A percentile compares a stretch with the other conserved stretches of the same genome.
phyloP scores from a whole-genome alignment of 73 alveolate genomes.

The Tetrahymena malaccensis region DNA sequence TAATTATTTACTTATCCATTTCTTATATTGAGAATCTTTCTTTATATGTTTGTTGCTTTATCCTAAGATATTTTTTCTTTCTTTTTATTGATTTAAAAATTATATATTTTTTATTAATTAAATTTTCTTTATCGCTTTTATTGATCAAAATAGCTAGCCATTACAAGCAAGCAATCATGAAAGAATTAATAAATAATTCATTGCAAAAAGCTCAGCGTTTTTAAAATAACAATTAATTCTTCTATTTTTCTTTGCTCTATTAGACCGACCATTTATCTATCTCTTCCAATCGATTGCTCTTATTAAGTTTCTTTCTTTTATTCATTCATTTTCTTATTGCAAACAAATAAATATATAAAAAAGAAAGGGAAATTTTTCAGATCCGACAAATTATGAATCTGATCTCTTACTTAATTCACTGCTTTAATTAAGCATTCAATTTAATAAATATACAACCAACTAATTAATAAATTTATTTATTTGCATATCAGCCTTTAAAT shows the following conservation, averaged over 20 bases:
- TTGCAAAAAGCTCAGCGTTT: not conserved
- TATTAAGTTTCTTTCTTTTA: not conserved
- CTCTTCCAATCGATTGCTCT: not conserved
- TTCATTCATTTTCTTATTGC: not conserved
- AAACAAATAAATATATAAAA: not conserved
- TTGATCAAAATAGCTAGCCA: not conserved
- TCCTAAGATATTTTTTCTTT: not conserved
- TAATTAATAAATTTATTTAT: not conserved
- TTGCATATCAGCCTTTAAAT: not conserved
- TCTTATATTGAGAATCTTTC: not conserved
- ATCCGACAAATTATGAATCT: not conserved
- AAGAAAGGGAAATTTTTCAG: not conserved
- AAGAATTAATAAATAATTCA: not conserved
- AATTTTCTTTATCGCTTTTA: not conserved
- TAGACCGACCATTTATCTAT: not conserved
- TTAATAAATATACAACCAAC: not conserved
- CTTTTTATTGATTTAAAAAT: not conserved
- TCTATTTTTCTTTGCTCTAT: not conserved
- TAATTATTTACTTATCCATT: not conserved
- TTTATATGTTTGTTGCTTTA: not conserved
- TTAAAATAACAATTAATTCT: not conserved
- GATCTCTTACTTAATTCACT: not conserved
- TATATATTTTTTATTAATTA: not conserved
- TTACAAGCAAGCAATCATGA: too few relatives aligned
- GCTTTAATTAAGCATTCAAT: not conserved